Percentiles rank a stretch among this genome's conserved stretches.
These are phyloP conservation scores for Trichoderma hamatum DNA, from an alignment of 2,329 filamentous ascomycete species.

Conservation along the genomic window DNA sequence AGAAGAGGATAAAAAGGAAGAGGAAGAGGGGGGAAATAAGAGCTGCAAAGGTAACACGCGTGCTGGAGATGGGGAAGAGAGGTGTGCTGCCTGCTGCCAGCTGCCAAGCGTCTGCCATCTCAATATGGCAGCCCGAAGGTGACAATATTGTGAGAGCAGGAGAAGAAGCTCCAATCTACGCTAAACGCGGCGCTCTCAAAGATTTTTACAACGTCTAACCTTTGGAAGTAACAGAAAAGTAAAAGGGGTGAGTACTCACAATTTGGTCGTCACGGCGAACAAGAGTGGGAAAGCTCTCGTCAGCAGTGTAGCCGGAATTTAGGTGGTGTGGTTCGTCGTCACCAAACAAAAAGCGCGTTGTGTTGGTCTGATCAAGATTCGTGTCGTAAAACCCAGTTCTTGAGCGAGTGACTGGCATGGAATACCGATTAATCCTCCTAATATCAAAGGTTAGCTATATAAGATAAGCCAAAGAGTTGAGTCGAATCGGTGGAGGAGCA, in stretches of 20 bases:
- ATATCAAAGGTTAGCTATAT: slow-evolving; percentile 31
- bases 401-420: slow-evolving; percentile 82
- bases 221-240: background rate
- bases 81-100: background rate
- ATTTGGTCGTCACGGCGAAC: slow-evolving; percentile 65
- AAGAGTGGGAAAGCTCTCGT: slow-evolving; percentile 87
- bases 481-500: background rate
- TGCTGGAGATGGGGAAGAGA: background rate
- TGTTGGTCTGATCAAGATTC: slow-evolving; percentile 80
- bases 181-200: background rate
- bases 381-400: slow-evolving; percentile 69
- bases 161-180: background rate
- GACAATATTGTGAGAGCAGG: background rate
- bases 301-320: slow-evolving; percentile 59
- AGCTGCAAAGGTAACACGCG: background rate
- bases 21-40: background rate
- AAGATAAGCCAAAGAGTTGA: background rate
- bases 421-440: slow-evolving; percentile 81
- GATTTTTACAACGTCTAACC: background rate
- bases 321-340: slow-evolving; percentile 68
- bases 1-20: background rate
- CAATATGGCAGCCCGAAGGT: background rate
- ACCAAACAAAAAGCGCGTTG: slow-evolving; percentile 81
- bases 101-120: background rate
- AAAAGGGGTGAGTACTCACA: slow-evolving; percentile 46